Evolutionary conservation across 768 basidiomycete species (phyloP).

Genomic region (Pulveroboletus sp.): DNA sequence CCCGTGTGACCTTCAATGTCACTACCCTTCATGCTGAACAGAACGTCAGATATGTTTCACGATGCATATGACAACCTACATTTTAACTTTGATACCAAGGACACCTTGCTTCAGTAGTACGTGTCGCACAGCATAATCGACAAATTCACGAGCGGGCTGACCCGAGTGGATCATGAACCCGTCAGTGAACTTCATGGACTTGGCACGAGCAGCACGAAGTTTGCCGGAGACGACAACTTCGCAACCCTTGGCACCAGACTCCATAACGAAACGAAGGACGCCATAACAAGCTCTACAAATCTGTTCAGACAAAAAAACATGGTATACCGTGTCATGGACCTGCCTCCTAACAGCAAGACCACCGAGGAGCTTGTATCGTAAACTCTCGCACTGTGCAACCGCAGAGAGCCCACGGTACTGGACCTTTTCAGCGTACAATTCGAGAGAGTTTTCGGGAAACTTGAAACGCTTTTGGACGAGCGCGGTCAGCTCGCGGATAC

Average conservation of each 20-base stretch:
- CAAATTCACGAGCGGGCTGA: conserved; percentile 95
- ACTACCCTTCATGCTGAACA: conserved; percentile 85
- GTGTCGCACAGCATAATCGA: conserved; percentile 96
- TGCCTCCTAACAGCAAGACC: conserved; percentile 98
- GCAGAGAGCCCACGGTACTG: conserved; percentile 97
- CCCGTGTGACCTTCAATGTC: conserved; percentile 90
- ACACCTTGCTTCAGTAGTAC: conserved; percentile 98
- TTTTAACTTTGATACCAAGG: conserved; percentile 99
- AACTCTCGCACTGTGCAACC: conserved; percentile 96
- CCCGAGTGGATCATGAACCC: conserved; percentile 99
- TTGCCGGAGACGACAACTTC: conserved; percentile 99
- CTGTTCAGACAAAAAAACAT: background rate
- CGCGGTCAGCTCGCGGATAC: conserved; percentile 96
- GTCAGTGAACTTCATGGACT: conserved; percentile 99
- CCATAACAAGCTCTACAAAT: conserved; percentile 86
- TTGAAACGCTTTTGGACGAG: conserved; percentile 99
- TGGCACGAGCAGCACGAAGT: conserved; percentile 98
- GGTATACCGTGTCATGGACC: conserved; percentile 21
- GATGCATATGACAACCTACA: conserved; percentile 46
- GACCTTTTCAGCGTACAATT: conserved; percentile 99
- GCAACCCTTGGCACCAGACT: conserved; percentile 98
- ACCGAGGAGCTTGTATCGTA: conserved; percentile 98
- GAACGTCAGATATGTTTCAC: conserved; percentile 9
- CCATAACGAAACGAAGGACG: conserved; percentile 99
- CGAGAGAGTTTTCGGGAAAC: conserved; percentile 98